Conservation (phyloP, 441 rosid species). For the Pelargonium citronellum region DNA sequence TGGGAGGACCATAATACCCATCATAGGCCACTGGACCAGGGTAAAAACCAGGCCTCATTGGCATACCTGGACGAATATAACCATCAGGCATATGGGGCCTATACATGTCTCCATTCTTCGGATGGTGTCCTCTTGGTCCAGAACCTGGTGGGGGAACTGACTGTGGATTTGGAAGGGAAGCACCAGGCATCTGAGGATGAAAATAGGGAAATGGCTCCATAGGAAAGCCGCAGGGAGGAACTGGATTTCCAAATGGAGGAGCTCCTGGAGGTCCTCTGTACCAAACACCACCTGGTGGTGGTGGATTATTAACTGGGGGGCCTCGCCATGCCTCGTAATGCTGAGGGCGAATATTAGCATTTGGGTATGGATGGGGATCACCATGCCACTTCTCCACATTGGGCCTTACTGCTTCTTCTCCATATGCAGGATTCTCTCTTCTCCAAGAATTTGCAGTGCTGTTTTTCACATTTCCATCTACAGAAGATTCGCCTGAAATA, state of each 20-base stretch:
- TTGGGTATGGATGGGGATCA: conserved; percentile 54
- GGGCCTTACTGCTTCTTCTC: conserved; percentile 56
- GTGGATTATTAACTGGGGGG: conserved; percentile 73
- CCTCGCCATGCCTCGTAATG: conserved; percentile 76
- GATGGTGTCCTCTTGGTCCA: conserved; percentile 70
- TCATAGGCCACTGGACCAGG: conserved; percentile 72
- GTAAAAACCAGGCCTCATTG: conserved; percentile 84
- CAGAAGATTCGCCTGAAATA: conserved; percentile 39
- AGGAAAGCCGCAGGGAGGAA: conserved; percentile 73
- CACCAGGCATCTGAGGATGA: conserved; percentile 63
- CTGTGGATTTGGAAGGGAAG: conserved; percentile 46
- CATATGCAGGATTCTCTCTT: conserved; percentile 45
- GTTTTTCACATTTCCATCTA: conserved; percentile 33
- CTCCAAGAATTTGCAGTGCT: conserved; percentile 55
- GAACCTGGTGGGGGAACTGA: conserved; percentile 53
- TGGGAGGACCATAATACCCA: conserved; percentile 77
- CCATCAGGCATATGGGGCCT: conserved; percentile 79
- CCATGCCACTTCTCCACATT: conserved; percentile 60
- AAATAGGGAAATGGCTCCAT: conserved; percentile 82
- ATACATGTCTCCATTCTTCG: conserved; percentile 65
- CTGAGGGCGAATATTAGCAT: conserved; percentile 52
- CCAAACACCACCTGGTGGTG: conserved; percentile 84
- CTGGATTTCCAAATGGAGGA: conserved; percentile 67
- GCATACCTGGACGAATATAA: conserved; percentile 72
- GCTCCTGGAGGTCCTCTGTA: conserved; percentile 74